Conservation (phyloP, 2,329 filamentous ascomycete genomes). For the Fusarium xylarioides region DNA sequence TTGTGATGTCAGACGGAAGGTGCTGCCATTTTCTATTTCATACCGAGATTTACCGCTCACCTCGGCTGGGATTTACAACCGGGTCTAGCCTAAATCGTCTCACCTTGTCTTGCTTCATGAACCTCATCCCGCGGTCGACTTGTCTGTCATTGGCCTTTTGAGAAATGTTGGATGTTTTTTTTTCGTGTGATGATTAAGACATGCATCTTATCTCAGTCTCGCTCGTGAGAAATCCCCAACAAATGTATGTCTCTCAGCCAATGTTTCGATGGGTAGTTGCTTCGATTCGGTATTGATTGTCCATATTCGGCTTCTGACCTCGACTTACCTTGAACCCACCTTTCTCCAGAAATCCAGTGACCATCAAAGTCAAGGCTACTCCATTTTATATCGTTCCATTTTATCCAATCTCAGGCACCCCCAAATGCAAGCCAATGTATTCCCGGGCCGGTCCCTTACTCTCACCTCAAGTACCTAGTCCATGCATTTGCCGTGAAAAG, state of each 20-base stretch:
- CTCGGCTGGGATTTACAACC: constrained; percentile 29
- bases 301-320: constrained; percentile 37
- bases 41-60: constrained; percentile 15
- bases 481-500: constrained; percentile 8
- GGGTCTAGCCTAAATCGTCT: constrained; percentile 41
- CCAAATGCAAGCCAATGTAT: constrained; percentile 7
- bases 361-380: neutral
- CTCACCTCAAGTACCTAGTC: constrained; percentile 13
- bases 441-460: constrained; percentile 31
- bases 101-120: constrained; percentile 33
- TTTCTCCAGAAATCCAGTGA: constrained; percentile 25
- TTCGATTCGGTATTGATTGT: constrained; percentile 22
- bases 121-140: constrained; percentile 15
- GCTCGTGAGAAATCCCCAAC: neutral
- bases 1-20: constrained; percentile 1
- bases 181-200: neutral
- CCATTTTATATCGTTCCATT: constrained; percentile 27
- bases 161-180: neutral
- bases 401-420: constrained; percentile 22
- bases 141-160: neutral
- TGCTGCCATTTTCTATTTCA: constrained; percentile 16
- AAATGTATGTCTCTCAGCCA: neutral
- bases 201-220: neutral
- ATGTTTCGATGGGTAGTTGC: neutral
- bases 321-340: constrained; percentile 39